These are phyloP conservation scores for Gossypium stocksii DNA, from an alignment of 345 rosid species.

Conservation along the genomic window DNA sequence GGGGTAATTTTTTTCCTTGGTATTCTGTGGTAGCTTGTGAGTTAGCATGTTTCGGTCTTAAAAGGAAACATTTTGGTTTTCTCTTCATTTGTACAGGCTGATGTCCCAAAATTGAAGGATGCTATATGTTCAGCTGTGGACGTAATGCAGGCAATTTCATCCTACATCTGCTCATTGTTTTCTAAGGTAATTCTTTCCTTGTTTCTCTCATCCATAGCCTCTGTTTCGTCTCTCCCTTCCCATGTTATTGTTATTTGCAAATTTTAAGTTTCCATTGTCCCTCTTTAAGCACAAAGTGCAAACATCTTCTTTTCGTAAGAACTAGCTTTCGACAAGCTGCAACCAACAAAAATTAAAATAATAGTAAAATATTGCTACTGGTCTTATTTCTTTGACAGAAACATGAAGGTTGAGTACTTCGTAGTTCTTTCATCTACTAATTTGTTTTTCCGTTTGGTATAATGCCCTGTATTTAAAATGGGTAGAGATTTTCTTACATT, in stretches of 20 bases:
- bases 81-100: constrained; percentile 48
- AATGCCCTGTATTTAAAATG: background rate
- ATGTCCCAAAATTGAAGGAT: constrained; percentile 61
- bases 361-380: background rate
- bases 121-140: constrained; percentile 83
- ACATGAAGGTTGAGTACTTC: background rate
- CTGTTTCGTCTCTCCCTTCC: background rate
- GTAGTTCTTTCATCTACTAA: background rate
- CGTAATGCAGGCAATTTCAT: constrained; percentile 86
- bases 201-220: background rate
- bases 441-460: background rate
- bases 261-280: background rate
- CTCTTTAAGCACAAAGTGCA: background rate
- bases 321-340: background rate
- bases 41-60: constrained; percentile 11
- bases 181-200: constrained; percentile 48
- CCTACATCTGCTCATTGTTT: constrained; percentile 58
- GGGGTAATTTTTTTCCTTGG: constrained; percentile 37
- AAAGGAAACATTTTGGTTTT: background rate
- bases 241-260: background rate
- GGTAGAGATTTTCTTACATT: background rate
- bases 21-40: background rate
- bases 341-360: background rate
- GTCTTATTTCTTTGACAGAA: background rate
- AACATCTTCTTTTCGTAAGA: background rate